Base-by-base conservation (phyloP, 2,329 filamentous ascomycete genomes). In the Macrophomina phaseolina region DNA sequence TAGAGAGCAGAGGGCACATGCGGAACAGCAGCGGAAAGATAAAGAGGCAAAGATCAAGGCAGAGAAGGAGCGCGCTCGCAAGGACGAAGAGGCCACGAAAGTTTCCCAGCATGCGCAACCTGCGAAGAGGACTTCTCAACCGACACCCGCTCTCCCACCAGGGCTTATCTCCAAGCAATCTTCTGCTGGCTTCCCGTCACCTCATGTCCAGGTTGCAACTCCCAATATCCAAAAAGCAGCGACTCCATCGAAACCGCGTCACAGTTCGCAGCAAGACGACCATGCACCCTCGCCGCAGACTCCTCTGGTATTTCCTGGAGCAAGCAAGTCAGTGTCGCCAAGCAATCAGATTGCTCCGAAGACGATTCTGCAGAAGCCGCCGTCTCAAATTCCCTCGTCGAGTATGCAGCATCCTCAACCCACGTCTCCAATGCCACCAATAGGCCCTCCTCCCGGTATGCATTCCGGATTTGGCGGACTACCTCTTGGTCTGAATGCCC, bases 211-310 rank as follows among this genome's bases (percentile, higher is more conserved):
- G 34, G 84, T 92, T 68, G 91, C 91, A 9, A 95, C 92, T 40
- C 94, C 95, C 7, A 90, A 89, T 32, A 81, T 97, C 55, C 89
- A 93, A 12, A 97, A 97, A 77, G 89, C 90, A 23, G 89, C 93
- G 5, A 94, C 92, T 12, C 92, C 93, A 8, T 90, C 89, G 70
- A 90, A 91, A 69, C 86, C 89, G 45, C 89, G 92, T 65, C 91
- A 94, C 68, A 81, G 87, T 55, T 95, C 93, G 8, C 92, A 96
- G 70, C 93, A 95, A 76, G 90, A 89, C 32, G 88, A 88, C 9
- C 87, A 89, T 74, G 83, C 87, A 7, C 86, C 88, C 6, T 90
- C 89, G 61, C 91, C 92, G 3, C 89, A 90, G 69, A 86, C 89
- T 2, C 89, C 91, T 1, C 87, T 91, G 65, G 72, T 77, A 30